These are phyloP conservation scores for Tylopilus rubrobrunneus DNA, from an alignment of 768 basidiomycete species.

Conservation along the genomic window DNA sequence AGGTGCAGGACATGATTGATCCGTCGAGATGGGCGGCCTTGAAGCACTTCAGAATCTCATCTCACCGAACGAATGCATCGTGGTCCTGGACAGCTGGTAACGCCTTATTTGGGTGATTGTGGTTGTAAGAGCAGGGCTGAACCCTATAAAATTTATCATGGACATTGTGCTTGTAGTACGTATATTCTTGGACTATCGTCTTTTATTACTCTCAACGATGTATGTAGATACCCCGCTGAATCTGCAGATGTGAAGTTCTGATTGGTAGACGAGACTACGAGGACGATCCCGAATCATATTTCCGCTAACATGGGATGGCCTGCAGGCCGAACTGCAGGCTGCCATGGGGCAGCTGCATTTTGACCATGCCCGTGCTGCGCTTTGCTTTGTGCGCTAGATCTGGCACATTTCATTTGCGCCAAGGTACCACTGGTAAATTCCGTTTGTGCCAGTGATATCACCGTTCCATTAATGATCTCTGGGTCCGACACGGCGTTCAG, in stretches of 20 bases:
- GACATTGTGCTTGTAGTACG: neutral
- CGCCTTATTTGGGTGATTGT: conserved; percentile 2
- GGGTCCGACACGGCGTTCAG: too few species aligned
- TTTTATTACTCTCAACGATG: neutral
- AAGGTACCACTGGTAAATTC: too few species aligned
- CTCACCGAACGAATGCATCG: conserved; percentile 4
- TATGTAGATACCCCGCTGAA: neutral
- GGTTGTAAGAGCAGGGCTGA: neutral
- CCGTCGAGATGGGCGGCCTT: conserved; percentile 17
- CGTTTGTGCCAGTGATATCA: too few species aligned
- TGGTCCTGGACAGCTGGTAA: conserved; percentile 17
- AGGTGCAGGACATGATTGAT: conserved; percentile 21
- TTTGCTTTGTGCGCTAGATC: too few species aligned
- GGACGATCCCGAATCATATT: too few species aligned
- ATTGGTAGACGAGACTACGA: too few species aligned
- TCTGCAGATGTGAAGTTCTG: neutral
- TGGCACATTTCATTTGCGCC: too few species aligned
- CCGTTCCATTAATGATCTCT: too few species aligned
- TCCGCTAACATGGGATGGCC: too few species aligned
- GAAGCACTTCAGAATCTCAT: conserved; percentile 13
- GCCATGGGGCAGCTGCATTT: too few species aligned
- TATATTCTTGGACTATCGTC: neutral
- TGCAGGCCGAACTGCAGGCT: too few species aligned
- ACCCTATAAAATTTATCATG: neutral
- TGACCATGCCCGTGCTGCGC: too few species aligned